Conservation (phyloP, 2,329 filamentous ascomycete species). For the Tympanopsis confertula region DNA sequence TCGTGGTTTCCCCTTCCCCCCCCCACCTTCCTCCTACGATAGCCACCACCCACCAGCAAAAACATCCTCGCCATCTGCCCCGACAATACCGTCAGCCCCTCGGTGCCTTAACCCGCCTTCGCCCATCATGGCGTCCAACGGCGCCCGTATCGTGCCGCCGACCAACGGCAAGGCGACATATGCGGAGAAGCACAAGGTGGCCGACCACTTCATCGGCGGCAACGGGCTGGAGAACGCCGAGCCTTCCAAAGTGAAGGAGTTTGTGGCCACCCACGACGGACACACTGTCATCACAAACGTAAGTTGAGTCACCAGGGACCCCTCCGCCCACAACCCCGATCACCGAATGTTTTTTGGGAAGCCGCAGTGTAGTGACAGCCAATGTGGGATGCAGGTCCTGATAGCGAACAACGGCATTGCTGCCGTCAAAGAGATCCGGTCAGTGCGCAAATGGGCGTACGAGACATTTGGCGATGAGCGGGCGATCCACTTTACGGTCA, state of each 20-base stretch:
- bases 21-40: too few relatives aligned
- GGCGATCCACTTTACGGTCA: slow-evolving; percentile 98
- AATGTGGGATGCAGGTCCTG: slow-evolving; percentile 60
- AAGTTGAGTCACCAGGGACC: slow-evolving; percentile 29
- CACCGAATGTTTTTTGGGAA: too few relatives aligned
- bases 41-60: background rate
- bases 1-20: too few relatives aligned
- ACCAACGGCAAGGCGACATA: slow-evolving; percentile 51
- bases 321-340: too few relatives aligned
- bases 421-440: slow-evolving; percentile 97
- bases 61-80: background rate
- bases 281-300: slow-evolving; percentile 98
- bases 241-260: slow-evolving; percentile 86
- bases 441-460: slow-evolving; percentile 99
- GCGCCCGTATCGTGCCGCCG: slow-evolving; percentile 33
- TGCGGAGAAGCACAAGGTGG: slow-evolving; percentile 70
- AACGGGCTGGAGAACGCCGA: slow-evolving; percentile 75
- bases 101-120: background rate
- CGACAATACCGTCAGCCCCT: background rate
- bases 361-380: too few relatives aligned
- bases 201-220: slow-evolving; percentile 92
- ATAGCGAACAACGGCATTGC: slow-evolving; percentile 99
- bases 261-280: slow-evolving; percentile 76
- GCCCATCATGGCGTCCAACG: background rate
- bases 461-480: slow-evolving; percentile 97